A percentile compares a stretch with the other conserved stretches of the same genome.
Conservation (phyloP, 2,329 filamentous ascomycete genomes). For the Paramyrothecium sp. region DNA sequence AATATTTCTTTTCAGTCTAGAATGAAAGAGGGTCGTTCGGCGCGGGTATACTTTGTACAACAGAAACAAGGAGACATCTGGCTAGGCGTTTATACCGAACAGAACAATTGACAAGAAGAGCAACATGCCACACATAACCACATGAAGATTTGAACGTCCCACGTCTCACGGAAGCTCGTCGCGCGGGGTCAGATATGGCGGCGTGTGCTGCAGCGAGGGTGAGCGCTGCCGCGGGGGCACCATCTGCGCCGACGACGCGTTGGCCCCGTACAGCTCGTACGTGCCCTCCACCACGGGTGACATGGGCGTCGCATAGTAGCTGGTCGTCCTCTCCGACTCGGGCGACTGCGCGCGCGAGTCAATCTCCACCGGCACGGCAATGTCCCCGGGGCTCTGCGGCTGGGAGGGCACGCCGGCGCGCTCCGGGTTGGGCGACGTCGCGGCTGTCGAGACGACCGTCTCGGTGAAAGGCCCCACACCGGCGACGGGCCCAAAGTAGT, state of each 20-base stretch:
- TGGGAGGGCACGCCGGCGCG: conserved; percentile 37
- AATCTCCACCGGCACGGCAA: conserved; percentile 53
- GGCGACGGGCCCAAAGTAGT: conserved; percentile 44
- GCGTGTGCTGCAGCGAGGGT: conserved; percentile 20
- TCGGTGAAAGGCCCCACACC: conserved; percentile 46
- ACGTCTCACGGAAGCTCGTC: background rate
- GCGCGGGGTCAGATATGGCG: conserved; percentile 4
- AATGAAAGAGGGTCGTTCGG: background rate
- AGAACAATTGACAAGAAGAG: conserved; percentile 9
- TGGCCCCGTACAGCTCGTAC: conserved; percentile 45
- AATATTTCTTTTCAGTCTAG: background rate
- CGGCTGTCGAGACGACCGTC: conserved; percentile 18
- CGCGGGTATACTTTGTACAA: background rate
- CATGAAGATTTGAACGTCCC: background rate
- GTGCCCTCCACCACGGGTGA: conserved; percentile 28
- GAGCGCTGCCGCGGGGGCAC: conserved; percentile 9
- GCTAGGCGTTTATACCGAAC: conserved; percentile 25
- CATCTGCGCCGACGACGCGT: conserved; percentile 8
- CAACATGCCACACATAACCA: background rate
- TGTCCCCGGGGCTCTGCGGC: conserved; percentile 48
- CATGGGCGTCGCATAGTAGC: conserved; percentile 16
- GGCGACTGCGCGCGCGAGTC: conserved; percentile 31
- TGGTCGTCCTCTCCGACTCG: conserved; percentile 14
- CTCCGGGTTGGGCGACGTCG: conserved; percentile 27
- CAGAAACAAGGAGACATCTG: conserved; percentile 10